Evolutionary conservation across 2,329 filamentous ascomycete genomes (phyloP), one percentile per base, ranked within the genome.

Genomic region (Aspergillus alliaceus): DNA sequence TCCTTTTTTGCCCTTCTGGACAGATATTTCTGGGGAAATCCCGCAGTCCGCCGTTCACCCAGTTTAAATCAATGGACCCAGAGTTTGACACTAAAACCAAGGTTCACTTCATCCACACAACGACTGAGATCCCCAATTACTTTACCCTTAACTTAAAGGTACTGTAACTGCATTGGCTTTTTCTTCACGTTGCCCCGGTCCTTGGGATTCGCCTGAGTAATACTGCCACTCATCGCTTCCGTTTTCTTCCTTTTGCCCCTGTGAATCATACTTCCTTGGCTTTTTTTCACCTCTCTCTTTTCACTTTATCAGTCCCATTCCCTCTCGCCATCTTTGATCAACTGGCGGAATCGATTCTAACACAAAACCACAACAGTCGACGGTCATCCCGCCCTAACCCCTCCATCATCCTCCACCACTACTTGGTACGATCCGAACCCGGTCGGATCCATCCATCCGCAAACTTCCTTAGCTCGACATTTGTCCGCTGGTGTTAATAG

Each of bases 381-480:
- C 61, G 48, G 39, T 57, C 51, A 51, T 55, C 58, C 42, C 42
- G 54, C 52, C 56, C 55, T 39, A 56, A 57, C 54, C 50, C 50
- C 52, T 56, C 58, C 34, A 48, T 52, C 35, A n/a, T 29, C 46
- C 46, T 57, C 37, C 34, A 44, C 40, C 25, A 50, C 42, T 47
- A n/a, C 12, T 47, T 58, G 46, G 55, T 57, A 47, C 57, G 40
- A 55, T 57, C 62, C 64, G 59, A 63, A 55, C 59, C 63, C 61
- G 59, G 60, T 65, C 65, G 64, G 63, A 59, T 63, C 58, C 54
- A 58, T 62, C 63, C 51, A 63, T 62, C 71, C 71, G 72, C 72
- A 74, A 72, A 66, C 64, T 69, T 66, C 71, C 71, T 72, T 71
- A 70, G 67, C 63, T 72, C 69, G 65, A 70, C 67, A 65, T 66